These are phyloP conservation scores for Aurinia saxatilis DNA, from an alignment of 345 rosid genomes.

Conservation along the genomic window DNA sequence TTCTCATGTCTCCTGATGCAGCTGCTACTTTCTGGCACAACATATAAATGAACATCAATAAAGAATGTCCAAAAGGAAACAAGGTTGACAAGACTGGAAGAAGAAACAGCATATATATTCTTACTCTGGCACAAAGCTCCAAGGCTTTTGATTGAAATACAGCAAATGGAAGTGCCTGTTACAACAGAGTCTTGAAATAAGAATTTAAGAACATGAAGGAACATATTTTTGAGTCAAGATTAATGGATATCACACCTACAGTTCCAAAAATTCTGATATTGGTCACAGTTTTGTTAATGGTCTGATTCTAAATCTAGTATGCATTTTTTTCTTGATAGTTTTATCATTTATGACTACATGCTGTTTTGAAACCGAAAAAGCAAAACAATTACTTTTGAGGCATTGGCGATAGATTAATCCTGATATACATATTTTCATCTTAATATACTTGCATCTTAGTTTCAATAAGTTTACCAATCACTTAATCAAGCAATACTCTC, in stretches of 20 bases:
- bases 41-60: slow-evolving; percentile 2
- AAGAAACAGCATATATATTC: slow-evolving; percentile 14
- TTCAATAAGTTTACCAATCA: slow-evolving; percentile 4
- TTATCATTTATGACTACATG: not conserved
- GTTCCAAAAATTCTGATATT: not conserved
- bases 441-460: not conserved
- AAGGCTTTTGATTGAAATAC: slow-evolving; percentile 74
- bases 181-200: not conserved
- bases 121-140: slow-evolving; percentile 95
- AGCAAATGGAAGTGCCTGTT: slow-evolving; percentile 52
- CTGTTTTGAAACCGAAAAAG: not conserved
- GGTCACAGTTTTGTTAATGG: not conserved
- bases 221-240: not conserved
- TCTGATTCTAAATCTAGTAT: not conserved
- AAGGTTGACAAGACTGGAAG: not conserved
- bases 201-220: not conserved
- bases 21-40: slow-evolving; percentile 79
- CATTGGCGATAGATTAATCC: not conserved
- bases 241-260: not conserved
- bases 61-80: not conserved
- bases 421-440: not conserved
- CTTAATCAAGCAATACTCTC: not conserved
- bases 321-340: not conserved
- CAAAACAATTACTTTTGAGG: not conserved
- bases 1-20: slow-evolving; percentile 94